A percentile compares a stretch with the other conserved stretches of the same genome.
Evolutionary conservation across 345 rosid species (phyloP).

Genomic region (Anastatica hierochuntica): DNA sequence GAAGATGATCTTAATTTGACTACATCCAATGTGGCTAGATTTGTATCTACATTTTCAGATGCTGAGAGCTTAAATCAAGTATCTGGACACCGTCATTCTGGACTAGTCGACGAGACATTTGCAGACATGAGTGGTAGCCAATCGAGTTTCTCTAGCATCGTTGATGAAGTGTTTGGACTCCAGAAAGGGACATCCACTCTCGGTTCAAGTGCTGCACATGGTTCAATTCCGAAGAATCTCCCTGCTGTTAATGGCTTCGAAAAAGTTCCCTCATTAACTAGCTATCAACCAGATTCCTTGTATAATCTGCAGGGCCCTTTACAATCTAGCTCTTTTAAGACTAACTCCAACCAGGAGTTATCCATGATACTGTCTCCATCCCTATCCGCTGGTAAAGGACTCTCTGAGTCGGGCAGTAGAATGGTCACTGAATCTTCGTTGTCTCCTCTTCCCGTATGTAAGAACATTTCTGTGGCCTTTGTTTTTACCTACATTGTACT

Average conservation of each 20-base stretch:
- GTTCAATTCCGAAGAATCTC: slow-evolving; percentile 16
- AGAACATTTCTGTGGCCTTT: slow-evolving; percentile 36
- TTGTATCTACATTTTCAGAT: slow-evolving; percentile 40
- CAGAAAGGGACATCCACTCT: slow-evolving; percentile 54
- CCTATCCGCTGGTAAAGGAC: slow-evolving; percentile 32
- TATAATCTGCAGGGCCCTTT: slow-evolving; percentile 42
- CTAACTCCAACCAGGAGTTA: slow-evolving; percentile 10
- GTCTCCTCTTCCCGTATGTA: slow-evolving; percentile 67
- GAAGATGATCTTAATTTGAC: slow-evolving; percentile 79
- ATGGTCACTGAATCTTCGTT: slow-evolving; percentile 39
- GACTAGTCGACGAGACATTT: slow-evolving; percentile 42
- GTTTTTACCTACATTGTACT: not conserved
- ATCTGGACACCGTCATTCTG: slow-evolving; percentile 50
- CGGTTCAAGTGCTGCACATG: too few species aligned
- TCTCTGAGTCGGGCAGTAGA: slow-evolving; percentile 35
- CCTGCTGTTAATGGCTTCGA: slow-evolving; percentile 1
- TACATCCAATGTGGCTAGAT: slow-evolving; percentile 42
- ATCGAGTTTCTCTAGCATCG: slow-evolving; percentile 68
- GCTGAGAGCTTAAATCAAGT: slow-evolving; percentile 36
- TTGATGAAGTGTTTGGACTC: slow-evolving; percentile 90
- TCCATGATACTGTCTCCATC: slow-evolving; percentile 57
- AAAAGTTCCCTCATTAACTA: slow-evolving; percentile 27
- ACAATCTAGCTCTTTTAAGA: slow-evolving; percentile 44
- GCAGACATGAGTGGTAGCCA: slow-evolving; percentile 41
- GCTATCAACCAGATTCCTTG: slow-evolving; percentile 46